Base-by-base conservation (phyloP, 306 rosid genomes). In the Corylus heterophylla region DNA sequence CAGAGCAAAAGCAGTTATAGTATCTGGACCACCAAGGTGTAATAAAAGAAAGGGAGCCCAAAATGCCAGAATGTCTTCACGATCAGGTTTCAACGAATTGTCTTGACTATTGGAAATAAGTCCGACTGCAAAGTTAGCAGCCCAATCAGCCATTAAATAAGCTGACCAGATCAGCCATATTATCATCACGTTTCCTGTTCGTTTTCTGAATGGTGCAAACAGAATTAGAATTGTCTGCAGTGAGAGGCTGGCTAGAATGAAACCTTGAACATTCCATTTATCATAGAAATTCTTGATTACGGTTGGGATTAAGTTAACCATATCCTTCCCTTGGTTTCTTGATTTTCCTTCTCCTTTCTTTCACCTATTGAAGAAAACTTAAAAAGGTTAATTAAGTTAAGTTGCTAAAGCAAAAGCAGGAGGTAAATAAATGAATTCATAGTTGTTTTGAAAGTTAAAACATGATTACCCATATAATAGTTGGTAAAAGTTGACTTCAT, bases 21-120 rank as follows among this genome's bases (percentile, higher is more conserved):
- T 84, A 82, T 89, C 86, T 27, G 90, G 92, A 18, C 90, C 92
- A 31, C 87, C 92, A 56, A 89, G 82, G 61, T 89, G 92, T 27
- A 89, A 18, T 51, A 89, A 73, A 16, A 84, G 83, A 76, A 89
- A 89, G 2, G 92, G 87, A 6, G 90, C 82, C 92, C 92, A 89
- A 7, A 89, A 80, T 0, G 86, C 89, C 18, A 78, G 50, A n/a
- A 86, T 81, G 55, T 63, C 66, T 0, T 16, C 54, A 13, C 35
- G 44, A 16, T 44, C 51, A 0, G 4, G 29, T 8, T 6, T 39
- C 0, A 18, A 13, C 49, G 69, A 3, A 0, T 76, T 42, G 4
- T 44, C 69, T 59, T 85, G 78, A 48, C 69, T 82, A 66, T 70
- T 84, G 49, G 90, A 71, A 20, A 87, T 87, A 27, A 79, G 54